These are phyloP conservation scores for Globisporangium cederbergense DNA, from an alignment of 352 stramenopile genomes.

Conservation along the genomic window DNA sequence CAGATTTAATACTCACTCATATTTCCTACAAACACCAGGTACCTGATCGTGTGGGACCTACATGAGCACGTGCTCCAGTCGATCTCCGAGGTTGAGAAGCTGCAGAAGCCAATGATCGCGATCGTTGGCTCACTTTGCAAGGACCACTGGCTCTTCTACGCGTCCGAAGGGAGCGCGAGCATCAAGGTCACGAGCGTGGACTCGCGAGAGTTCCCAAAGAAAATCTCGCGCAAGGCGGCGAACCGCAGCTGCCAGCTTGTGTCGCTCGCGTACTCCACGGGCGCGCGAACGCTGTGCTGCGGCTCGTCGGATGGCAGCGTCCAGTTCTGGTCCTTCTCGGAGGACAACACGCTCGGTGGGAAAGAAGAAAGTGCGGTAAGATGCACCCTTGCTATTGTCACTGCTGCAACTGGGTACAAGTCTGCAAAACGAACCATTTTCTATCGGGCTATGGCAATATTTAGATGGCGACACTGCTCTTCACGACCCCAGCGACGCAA, in stretches of 20 bases:
- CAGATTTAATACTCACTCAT: neutral
- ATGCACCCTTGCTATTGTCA: neutral
- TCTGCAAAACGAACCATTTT: neutral
- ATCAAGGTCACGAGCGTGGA: constrained; percentile 55
- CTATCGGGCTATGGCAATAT: neutral
- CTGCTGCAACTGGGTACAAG: neutral
- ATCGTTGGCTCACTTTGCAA: constrained; percentile 51
- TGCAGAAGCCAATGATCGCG: constrained; percentile 52
- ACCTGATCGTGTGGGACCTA: constrained; percentile 65
- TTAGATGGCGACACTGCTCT: constrained; percentile 28
- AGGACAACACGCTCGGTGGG: constrained; percentile 30
- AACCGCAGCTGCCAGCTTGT: constrained; percentile 53
- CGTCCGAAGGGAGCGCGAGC: constrained; percentile 68
- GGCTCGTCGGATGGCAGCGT: constrained; percentile 64
- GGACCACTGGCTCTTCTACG: constrained; percentile 71
- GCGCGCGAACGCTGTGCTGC: constrained; percentile 45
- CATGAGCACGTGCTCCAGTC: constrained; percentile 54
- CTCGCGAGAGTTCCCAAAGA: constrained; percentile 47
- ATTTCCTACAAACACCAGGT: constrained; percentile 15
- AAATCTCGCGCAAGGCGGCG: constrained; percentile 68
- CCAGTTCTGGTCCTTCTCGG: constrained; percentile 57
- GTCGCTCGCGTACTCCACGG: constrained; percentile 53
- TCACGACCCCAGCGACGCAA: constrained; percentile 28
- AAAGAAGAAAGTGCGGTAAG: constrained; percentile 33
- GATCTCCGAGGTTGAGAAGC: constrained; percentile 60